Percentiles rank a stretch among this genome's conserved stretches.
These are phyloP conservation scores for Umbelopsis sp. DNA, from an alignment of 192 early-diverging fungal species.

Conservation along the genomic window DNA sequence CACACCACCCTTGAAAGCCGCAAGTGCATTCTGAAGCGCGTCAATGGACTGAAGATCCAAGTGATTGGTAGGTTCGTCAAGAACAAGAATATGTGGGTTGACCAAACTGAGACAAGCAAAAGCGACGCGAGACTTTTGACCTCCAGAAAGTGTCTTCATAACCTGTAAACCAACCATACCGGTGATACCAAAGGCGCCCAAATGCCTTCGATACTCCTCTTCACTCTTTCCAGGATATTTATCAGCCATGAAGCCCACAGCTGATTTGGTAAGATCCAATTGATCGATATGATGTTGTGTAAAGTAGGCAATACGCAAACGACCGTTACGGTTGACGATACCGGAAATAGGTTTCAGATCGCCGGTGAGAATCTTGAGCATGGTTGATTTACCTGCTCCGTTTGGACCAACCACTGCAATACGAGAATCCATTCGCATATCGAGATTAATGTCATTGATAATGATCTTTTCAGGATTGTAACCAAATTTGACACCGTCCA, in stretches of 20 bases:
- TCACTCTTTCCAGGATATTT: constrained; percentile 91
- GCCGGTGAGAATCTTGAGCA: constrained; percentile 90
- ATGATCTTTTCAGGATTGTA: constrained; percentile 85
- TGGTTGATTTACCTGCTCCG: constrained; percentile 96
- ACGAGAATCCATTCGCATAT: constrained; percentile 96
- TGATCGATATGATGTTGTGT: constrained; percentile 99
- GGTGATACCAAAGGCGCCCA: constrained; percentile 95
- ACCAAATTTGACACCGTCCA: constrained; percentile 89
- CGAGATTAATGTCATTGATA: constrained; percentile 83
- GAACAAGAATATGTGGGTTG: constrained; percentile 91
- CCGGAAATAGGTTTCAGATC: constrained; percentile 81
- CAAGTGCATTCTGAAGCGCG: constrained; percentile 84
- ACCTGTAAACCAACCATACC: constrained; percentile 95
- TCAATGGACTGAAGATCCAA: constrained; percentile 94
- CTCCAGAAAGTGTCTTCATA: constrained; percentile 94
- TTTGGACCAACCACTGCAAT: constrained; percentile 99
- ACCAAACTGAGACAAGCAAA: constrained; percentile 94
- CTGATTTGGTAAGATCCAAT: constrained; percentile 80
- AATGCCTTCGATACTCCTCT: constrained; percentile 93
- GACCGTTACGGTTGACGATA: constrained; percentile 87
- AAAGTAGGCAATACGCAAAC: constrained; percentile 92
- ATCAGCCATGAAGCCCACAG: constrained; percentile 86
- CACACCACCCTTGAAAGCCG: constrained; percentile 90
- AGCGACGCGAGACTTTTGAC: constrained; percentile 95
- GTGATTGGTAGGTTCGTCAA: constrained; percentile 95